phyloP scores from a whole-genome alignment of 2,329 filamentous ascomycete genomes.

The Neofusicoccum kwambonambiense region DNA sequence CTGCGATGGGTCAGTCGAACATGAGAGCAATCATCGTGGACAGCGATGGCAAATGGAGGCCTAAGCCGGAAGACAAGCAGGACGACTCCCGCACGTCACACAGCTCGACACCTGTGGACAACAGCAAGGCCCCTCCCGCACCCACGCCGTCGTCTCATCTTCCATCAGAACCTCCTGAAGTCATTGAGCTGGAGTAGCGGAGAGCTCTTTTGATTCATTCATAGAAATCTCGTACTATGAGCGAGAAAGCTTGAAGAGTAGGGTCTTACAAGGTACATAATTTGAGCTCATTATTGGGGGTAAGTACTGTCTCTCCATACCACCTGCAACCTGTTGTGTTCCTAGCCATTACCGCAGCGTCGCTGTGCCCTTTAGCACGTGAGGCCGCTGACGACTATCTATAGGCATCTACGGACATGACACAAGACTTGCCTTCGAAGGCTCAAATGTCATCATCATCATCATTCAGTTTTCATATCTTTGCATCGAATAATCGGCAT shows the following conservation, averaged over 20 bases:
- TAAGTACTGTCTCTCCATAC: too few relatives aligned
- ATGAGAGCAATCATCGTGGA: constrained; percentile 63
- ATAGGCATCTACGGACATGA: neutral
- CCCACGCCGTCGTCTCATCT: neutral
- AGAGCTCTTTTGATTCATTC: too few relatives aligned
- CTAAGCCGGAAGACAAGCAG: neutral
- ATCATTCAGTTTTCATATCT: too few relatives aligned
- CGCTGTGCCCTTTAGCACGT: neutral
- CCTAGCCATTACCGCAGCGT: neutral
- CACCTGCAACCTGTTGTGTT: too few relatives aligned
- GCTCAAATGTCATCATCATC: neutral
- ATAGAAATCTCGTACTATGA: too few relatives aligned
- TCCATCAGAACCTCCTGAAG: neutral
- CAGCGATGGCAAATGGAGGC: constrained; percentile 48
- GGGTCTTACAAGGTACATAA: too few relatives aligned
- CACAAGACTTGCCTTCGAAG: neutral
- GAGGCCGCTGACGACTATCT: neutral
- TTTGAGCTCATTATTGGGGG: too few relatives aligned
- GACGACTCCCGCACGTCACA: neutral
- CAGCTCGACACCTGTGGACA: neutral
- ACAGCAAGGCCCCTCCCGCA: neutral
- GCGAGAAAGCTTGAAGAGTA: neutral
- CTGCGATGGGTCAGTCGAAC: constrained; percentile 47
- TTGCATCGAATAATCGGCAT: too few relatives aligned
- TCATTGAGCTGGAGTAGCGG: constrained; percentile 7